Base-by-base conservation (phyloP, 2,329 filamentous ascomycete species). In the Cladosporium oxysporum region DNA sequence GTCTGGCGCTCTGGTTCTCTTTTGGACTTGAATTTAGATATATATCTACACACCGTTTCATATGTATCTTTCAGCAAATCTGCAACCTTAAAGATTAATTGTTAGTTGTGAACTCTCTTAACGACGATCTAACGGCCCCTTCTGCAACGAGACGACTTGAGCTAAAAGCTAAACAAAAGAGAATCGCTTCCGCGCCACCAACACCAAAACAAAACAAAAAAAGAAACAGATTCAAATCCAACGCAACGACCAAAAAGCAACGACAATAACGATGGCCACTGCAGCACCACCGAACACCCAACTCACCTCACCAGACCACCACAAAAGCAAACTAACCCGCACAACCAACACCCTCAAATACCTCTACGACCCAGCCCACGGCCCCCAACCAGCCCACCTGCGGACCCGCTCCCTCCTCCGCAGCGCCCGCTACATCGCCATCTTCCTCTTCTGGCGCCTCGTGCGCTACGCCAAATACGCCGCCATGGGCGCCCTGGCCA, bases 381-480 rank as follows among this genome's bases (percentile, higher is more conserved):
- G 65, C 18, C 71, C 69, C 37, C 71, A 74, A 62, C 75, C 77
- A 21, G 69, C 71, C 6, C 76, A 72, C 11, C 73, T 78, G 44
- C 78, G 78, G 64, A 80, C 79, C 0, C 76, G 79, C 66, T 74
- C 77, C 14, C 62, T 79, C 53, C 75, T 81, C 16, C 77, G 77
- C 64, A 74, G 73, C 21, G 58, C 76, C 1, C 78, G 78, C 60
- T 81, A 79, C 57, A 67, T 76, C 33, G 53, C 76, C 41, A 76
- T 79, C 62, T 81, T 81, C 71, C 58, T 78, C 12, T 81, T 81
- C 71, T 81, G 79, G 79, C 75, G 78, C 23, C 67, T 79, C 0
- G 74, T 80, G 0, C 74, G 79, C 2, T 81, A 80, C 60, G 79
- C 78, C 26, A 81, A 81, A 66, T 81, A 81, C 59, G 78, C 78